Conservation (phyloP, 2,329 filamentous ascomycete species). For the Magnaporthiopsis poae region DNA sequence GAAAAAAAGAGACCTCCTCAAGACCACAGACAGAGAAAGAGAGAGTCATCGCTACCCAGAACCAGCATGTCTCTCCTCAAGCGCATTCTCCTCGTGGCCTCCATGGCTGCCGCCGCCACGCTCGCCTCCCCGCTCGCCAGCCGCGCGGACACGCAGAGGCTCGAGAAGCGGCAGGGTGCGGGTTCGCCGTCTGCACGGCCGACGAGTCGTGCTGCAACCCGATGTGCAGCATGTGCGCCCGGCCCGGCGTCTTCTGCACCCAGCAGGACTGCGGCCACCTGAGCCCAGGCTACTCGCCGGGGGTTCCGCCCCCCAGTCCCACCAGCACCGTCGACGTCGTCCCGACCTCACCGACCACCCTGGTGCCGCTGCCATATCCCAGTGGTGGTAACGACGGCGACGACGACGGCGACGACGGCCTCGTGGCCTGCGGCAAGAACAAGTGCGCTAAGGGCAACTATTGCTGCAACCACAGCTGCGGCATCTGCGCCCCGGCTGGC, state of each 20-base stretch:
- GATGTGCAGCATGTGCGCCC: slow-evolving; percentile 14
- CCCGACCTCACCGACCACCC: background rate
- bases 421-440: slow-evolving; percentile 13
- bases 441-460: slow-evolving; percentile 11
- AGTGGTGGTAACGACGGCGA: background rate
- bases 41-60: background rate
- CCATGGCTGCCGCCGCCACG: background rate
- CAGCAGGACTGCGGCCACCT: slow-evolving; percentile 12
- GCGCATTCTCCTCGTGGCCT: background rate
- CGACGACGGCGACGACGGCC: background rate
- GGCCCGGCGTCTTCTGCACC: slow-evolving; percentile 14
- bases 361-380: background rate
- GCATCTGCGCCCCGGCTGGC: slow-evolving; percentile 14
- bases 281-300: slow-evolving; percentile 9
- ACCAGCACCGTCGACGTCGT: background rate
- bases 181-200: slow-evolving; percentile 11
- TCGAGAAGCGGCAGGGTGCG: slow-evolving; percentile 10
- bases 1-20: background rate
- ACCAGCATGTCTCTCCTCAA: background rate
- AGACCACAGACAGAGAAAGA: background rate
- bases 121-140: background rate
- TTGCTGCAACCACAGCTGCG: slow-evolving; percentile 19
- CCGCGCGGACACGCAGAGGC: no score
- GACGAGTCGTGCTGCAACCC: slow-evolving; percentile 16
- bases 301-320: background rate